These are phyloP conservation scores for Begonia masoniana DNA, from an alignment of 306 rosid species.

Conservation along the genomic window DNA sequence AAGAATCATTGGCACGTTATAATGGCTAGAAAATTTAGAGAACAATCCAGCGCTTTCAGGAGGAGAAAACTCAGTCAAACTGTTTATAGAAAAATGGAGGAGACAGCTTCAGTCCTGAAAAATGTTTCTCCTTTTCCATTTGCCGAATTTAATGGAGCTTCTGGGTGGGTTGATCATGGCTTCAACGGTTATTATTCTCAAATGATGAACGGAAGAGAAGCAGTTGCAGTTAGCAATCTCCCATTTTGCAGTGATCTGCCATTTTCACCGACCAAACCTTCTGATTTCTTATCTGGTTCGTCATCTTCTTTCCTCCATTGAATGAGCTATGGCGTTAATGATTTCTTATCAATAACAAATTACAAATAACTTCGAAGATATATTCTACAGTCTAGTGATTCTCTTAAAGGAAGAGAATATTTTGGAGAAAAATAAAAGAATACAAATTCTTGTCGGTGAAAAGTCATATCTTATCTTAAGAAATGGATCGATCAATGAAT, in stretches of 20 bases:
- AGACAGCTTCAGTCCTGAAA: constrained; percentile 15
- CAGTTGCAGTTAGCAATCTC: constrained; percentile 24
- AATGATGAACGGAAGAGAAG: constrained; percentile 24
- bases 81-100: constrained; percentile 39
- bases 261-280: constrained; percentile 21
- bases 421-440: too few species aligned
- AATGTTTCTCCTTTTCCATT: constrained; percentile 17
- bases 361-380: too few species aligned
- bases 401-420: too few species aligned
- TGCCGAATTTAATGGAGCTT: constrained; percentile 18
- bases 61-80: constrained; percentile 62
- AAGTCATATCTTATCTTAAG: too few species aligned
- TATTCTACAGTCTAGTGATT: too few species aligned
- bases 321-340: too few species aligned
- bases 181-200: constrained; percentile 15
- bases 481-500: too few species aligned
- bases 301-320: neutral
- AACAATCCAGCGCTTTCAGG: constrained; percentile 70
- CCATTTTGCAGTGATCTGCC: constrained; percentile 9
- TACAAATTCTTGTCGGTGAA: too few species aligned
- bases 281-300: constrained; percentile 49
- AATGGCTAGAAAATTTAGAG: constrained; percentile 90
- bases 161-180: constrained; percentile 19
- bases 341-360: too few species aligned
- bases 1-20: constrained; percentile 98